Percentiles rank a stretch among this genome's conserved stretches.
Evolutionary conservation across 202 grass and related monocot species (phyloP).

Genomic region (Hordeum pubiflorum): DNA sequence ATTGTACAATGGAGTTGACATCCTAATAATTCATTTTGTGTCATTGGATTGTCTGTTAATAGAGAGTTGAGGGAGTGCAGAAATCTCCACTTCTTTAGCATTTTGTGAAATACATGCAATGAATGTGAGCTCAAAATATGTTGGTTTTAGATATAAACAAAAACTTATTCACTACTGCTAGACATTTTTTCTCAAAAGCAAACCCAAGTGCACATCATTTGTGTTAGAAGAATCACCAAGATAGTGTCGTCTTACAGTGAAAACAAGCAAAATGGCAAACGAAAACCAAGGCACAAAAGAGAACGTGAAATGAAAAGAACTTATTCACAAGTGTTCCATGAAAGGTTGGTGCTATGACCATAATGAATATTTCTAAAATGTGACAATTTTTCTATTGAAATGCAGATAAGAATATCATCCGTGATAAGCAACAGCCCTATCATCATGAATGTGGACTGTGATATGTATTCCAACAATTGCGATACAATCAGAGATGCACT

Average conservation of each 20-base stretch:
- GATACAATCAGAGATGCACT: conserved; percentile 44
- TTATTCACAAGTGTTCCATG: background rate
- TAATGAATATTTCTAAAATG: background rate
- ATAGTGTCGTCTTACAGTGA: background rate
- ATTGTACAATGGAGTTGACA: background rate
- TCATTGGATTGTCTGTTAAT: background rate
- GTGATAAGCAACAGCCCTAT: conserved; percentile 57
- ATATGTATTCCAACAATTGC: conserved; percentile 64
- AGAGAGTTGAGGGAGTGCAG: background rate
- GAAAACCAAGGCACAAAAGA: background rate
- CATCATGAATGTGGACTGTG: conserved; percentile 69
- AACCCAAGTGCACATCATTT: background rate
- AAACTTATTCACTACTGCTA: background rate
- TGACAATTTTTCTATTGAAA: conserved; percentile 2
- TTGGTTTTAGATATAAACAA: background rate
- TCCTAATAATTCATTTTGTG: background rate
- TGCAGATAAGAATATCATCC: conserved; percentile 56
- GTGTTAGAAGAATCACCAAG: background rate
- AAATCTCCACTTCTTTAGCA: background rate
- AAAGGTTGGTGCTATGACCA: background rate
- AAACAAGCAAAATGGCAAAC: background rate
- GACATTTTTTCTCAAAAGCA: background rate
- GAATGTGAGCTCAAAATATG: background rate
- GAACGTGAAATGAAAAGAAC: background rate
- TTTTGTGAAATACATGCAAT: background rate